Evolutionary conservation across 2,329 filamentous ascomycete genomes (phyloP).

Genomic region (Fusarium neocosmosporiellum): DNA sequence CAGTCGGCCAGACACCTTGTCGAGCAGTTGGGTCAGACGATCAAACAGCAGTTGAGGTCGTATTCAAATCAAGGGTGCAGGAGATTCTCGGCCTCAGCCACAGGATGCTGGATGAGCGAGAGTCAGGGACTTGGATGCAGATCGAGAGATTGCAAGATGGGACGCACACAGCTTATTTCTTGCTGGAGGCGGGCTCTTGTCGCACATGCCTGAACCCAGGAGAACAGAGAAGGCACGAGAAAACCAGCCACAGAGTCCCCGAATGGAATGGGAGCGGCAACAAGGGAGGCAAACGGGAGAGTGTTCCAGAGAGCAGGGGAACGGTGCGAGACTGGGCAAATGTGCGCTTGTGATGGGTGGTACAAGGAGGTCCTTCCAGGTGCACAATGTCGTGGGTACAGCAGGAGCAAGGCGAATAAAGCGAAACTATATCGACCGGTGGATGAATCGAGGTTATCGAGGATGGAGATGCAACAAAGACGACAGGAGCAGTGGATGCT

Average conservation of each 20-base stretch:
- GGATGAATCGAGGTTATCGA: constrained; percentile 6
- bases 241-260: constrained; percentile 28
- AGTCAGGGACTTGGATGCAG: constrained; percentile 23
- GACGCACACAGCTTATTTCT: constrained; percentile 38
- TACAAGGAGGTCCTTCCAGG: constrained; percentile 13
- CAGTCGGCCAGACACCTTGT: constrained; percentile 19
- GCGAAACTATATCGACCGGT: constrained; percentile 12
- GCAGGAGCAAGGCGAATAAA: background rate
- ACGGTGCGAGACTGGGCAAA: constrained; percentile 11
- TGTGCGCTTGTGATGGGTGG: constrained; percentile 22
- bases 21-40: constrained; percentile 13
- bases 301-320: constrained; percentile 6
- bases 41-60: constrained; percentile 21
- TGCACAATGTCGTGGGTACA: constrained; percentile 17
- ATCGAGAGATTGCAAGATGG: constrained; percentile 25
- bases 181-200: constrained; percentile 26
- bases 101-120: constrained; percentile 24
- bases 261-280: constrained; percentile 19
- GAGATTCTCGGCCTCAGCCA: constrained; percentile 27
- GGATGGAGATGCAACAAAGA: constrained; percentile 4
- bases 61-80: constrained; percentile 20
- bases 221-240: constrained; percentile 25
- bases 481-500: constrained; percentile 1
- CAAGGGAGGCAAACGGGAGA: constrained; percentile 18
- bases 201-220: constrained; percentile 38